phyloP scores from a whole-genome alignment of 495 filamentous ascomycete genomes.

The Penicillium robsamsonii region DNA sequence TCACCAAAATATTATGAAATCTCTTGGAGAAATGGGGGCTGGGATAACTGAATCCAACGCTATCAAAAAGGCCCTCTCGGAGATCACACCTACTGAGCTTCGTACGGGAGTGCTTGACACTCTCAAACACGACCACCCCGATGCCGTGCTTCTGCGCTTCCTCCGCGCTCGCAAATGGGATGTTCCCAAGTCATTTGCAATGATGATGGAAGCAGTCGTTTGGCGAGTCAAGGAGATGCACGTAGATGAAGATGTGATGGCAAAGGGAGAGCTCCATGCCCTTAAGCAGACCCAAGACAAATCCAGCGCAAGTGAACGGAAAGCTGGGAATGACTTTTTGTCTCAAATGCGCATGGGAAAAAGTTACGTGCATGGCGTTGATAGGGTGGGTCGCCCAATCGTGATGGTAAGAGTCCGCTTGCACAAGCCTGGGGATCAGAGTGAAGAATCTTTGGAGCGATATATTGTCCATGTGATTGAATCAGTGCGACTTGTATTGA shows the following conservation, averaged over 20 bases:
- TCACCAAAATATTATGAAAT: slow-evolving; percentile 25
- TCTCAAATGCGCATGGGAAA: slow-evolving; percentile 86
- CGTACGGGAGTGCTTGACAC: slow-evolving; percentile 77
- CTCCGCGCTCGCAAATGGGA: slow-evolving; percentile 94
- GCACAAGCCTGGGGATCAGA: slow-evolving; percentile 84
- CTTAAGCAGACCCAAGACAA: slow-evolving; percentile 52
- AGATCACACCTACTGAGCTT: slow-evolving; percentile 65
- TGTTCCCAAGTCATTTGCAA: slow-evolving; percentile 80
- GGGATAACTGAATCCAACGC: slow-evolving; percentile 28
- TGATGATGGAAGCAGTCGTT: slow-evolving; percentile 86
- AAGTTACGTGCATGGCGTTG: slow-evolving; percentile 80
- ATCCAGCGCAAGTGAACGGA: slow-evolving; percentile 52
- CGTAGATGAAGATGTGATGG: slow-evolving; percentile 80
- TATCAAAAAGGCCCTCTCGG: slow-evolving; percentile 28
- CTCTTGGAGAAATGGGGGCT: slow-evolving; percentile 28
- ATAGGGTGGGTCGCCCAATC: slow-evolving; percentile 80
- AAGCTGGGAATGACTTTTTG: slow-evolving; percentile 75
- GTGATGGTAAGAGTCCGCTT: slow-evolving; percentile 75
- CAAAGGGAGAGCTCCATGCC: slow-evolving; percentile 67
- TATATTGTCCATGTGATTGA: slow-evolving; percentile 94
- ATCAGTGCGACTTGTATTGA: slow-evolving; percentile 73
- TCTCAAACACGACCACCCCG: slow-evolving; percentile 90
- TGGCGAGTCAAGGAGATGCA: slow-evolving; percentile 79
- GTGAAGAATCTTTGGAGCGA: slow-evolving; percentile 71
- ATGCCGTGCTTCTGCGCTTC: slow-evolving; percentile 85